phyloP scores from a whole-genome alignment of 441 rosid species.

The Macaranga tanarius region DNA sequence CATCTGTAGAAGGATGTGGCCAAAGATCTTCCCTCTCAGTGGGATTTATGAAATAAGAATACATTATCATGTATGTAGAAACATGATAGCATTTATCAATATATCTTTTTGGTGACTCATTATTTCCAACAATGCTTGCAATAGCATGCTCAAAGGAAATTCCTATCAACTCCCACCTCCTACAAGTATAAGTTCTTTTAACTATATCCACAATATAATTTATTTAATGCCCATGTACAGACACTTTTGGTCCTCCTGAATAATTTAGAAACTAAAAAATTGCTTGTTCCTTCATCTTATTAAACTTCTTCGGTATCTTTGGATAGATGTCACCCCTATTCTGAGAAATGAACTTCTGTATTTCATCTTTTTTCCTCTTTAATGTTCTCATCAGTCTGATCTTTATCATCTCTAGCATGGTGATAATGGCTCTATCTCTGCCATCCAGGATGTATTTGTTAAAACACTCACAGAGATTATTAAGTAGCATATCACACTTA shows the following conservation, averaged over 20 bases:
- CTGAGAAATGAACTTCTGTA: neutral
- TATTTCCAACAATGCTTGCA: neutral
- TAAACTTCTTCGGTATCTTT: neutral
- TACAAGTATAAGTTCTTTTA: neutral
- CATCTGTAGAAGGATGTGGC: neutral
- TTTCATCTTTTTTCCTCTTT: neutral
- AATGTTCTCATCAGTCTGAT: neutral
- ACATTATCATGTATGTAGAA: neutral
- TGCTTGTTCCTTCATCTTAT: neutral
- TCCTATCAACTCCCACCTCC: neutral
- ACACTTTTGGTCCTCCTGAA: neutral
- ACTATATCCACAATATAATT: neutral
- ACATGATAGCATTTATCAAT: neutral
- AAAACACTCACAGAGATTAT: no score
- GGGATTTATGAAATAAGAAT: neutral
- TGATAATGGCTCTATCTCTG: neutral
- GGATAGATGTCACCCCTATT: neutral
- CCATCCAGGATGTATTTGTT: neutral
- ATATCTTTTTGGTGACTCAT: neutral
- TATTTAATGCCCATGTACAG: neutral
- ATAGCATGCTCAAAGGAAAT: neutral
- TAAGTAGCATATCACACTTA: no score
- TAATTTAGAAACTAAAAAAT: neutral
- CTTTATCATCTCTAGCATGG: neutral
- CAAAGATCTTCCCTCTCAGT: neutral